Evolutionary conservation across 164 flowering plant species (phyloP), one percentile per base, ranked within the genome.

Genomic region (Akebia trifoliata): DNA sequence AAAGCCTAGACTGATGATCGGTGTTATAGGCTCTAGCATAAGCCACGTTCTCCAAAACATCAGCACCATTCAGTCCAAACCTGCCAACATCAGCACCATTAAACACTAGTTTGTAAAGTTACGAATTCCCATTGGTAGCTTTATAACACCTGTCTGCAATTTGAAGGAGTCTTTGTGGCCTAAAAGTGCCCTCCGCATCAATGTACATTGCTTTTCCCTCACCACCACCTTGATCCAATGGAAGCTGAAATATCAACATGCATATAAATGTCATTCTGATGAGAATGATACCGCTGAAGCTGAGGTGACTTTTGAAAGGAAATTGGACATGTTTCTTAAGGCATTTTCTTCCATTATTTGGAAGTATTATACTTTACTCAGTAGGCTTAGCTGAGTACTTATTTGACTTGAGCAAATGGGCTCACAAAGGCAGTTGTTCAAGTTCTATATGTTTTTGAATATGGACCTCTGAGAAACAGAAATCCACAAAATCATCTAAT

Each of bases 21-120:
- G 98, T 92, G 72, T 92, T 92, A 74, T 92, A 92, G 14, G 98
- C 98, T 77, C 98, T 83, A 20, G 98, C 98, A 77, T 92, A 92
- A 30, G 97, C 97, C 69, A 89, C 98, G 71, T 92, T 92, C 72
- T 92, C 98, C 74, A 89, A 76, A 29, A 92, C 98, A 80, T 92
- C 97, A 61, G 84, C 74, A 38, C 97, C 98, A 75, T 89, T 92
- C 50, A 92, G 55, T 60, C 98, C 98, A 67, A 77, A 92, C 76
- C 98, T 92, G 72, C 63, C 75, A 57, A 40, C 4, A 48, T 24
- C 22, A 50, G 37, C 26, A 25, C 28, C 15, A 65, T 66, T 40
- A 54, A 57, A 7, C 26, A 28, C 54, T 10, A 24, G 48, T 34
- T 14, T 25, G 10, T 21, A 50, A 9, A 50, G 54, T 28, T 31